A percentile compares a stretch with the other conserved stretches of the same genome.
These are phyloP conservation scores for Sextonia rubra DNA, from an alignment of 164 flowering plant genomes.

Conservation along the genomic window DNA sequence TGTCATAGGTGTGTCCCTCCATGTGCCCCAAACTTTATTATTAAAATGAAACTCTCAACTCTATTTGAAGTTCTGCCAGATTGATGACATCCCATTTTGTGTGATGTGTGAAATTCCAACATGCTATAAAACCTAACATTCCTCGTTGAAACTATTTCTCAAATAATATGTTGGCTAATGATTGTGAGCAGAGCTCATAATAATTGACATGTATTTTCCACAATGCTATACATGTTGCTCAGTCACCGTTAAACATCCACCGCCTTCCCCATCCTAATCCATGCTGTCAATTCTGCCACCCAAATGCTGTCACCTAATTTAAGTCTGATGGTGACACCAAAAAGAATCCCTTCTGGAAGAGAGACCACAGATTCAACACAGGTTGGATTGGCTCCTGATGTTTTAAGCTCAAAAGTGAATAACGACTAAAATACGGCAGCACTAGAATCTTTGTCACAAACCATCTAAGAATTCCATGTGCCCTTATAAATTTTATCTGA, in stretches of 20 bases:
- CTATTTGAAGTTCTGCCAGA: too few relatives aligned
- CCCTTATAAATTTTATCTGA: neutral
- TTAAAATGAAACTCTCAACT: too few relatives aligned
- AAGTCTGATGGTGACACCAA: neutral
- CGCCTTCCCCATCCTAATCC: neutral
- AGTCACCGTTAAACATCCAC: neutral
- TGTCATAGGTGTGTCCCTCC: too few relatives aligned
- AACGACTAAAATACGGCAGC: too few relatives aligned
- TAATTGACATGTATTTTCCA: neutral
- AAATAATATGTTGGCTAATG: neutral
- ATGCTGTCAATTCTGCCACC: neutral
- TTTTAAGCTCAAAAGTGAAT: too few relatives aligned
- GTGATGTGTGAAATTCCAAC: too few relatives aligned
- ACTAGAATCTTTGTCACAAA: neutral
- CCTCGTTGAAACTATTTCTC: neutral
- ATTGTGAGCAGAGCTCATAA: neutral
- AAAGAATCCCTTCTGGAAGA: neutral
- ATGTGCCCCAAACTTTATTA: too few relatives aligned
- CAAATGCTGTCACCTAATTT: neutral
- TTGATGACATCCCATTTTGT: too few relatives aligned
- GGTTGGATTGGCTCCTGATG: neutral
- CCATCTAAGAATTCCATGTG: neutral
- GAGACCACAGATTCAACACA: neutral
- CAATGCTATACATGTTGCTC: too few relatives aligned
- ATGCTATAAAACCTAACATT: neutral